Evolutionary conservation across 306 rosid genomes (phyloP).

Genomic region (Inga leiocalycina): DNA sequence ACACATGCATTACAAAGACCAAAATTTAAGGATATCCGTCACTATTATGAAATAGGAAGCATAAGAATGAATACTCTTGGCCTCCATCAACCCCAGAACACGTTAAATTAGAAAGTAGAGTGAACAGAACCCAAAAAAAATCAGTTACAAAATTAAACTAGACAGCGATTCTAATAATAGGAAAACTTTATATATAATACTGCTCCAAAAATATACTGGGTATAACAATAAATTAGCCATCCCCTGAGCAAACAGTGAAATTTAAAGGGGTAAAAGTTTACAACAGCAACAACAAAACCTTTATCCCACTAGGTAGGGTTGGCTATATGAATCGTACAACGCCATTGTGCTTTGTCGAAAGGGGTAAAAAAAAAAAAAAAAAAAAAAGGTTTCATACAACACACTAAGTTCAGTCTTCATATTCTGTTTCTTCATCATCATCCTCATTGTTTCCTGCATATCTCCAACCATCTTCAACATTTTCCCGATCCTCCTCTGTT

Average conservation of each 20-base stretch:
- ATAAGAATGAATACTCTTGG: not conserved
- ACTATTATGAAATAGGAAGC: not conserved
- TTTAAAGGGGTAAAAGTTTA: not conserved
- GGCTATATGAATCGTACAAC: no score
- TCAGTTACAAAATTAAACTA: not conserved
- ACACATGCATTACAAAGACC: not conserved
- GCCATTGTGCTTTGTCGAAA: no score
- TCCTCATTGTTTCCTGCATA: slow-evolving; percentile 74
- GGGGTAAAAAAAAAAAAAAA: no score
- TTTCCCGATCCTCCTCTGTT: slow-evolving; percentile 95
- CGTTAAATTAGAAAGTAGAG: not conserved
- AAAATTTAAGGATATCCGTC: not conserved
- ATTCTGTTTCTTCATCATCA: slow-evolving; percentile 95
- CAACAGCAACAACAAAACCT: no score
- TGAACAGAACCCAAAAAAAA: not conserved
- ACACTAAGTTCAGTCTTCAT: slow-evolving; percentile 64
- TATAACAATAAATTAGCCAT: slow-evolving; percentile 6
- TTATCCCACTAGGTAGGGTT: no score
- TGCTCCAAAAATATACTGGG: not conserved
- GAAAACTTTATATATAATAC: not conserved
- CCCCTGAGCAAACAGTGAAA: not conserved
- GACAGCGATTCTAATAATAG: not conserved
- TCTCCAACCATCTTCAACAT: slow-evolving; percentile 93
- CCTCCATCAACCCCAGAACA: not conserved
- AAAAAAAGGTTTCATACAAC: not conserved